phyloP scores from a whole-genome alignment of 495 filamentous ascomycete genomes.

The Aspergillus diversus region DNA sequence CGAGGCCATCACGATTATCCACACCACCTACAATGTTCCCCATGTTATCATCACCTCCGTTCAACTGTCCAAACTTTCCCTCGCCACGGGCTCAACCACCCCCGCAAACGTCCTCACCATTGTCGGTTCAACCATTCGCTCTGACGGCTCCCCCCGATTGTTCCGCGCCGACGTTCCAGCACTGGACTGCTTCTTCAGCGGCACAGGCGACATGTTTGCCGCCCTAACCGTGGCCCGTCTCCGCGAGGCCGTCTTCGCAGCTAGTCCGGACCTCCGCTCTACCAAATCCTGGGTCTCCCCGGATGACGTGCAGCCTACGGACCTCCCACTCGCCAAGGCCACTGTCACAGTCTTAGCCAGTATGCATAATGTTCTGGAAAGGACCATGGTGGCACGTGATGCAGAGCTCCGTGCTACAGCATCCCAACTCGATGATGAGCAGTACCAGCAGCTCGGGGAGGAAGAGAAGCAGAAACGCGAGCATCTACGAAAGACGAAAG shows the following conservation, averaged over 20 bases:
- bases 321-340: constrained; percentile 80
- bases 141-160: constrained; percentile 65
- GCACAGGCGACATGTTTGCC: constrained; percentile 98
- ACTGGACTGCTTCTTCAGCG: constrained; percentile 90
- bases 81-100: constrained; percentile 40
- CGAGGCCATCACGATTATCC: constrained; percentile 74
- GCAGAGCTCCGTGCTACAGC: constrained; percentile 42
- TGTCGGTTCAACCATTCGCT: constrained; percentile 73
- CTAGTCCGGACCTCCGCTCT: constrained; percentile 44
- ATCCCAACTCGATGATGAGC: constrained; percentile 19
- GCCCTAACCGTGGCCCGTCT: constrained; percentile 88
- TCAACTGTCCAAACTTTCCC: constrained; percentile 45
- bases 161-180: constrained; percentile 85
- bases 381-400: constrained; percentile 73
- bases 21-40: constrained; percentile 75
- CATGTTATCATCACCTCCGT: constrained; percentile 95
- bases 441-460: constrained; percentile 32
- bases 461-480: constrained; percentile 62
- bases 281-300: constrained; percentile 68
- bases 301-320: constrained; percentile 65
- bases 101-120: constrained; percentile 64
- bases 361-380: constrained; percentile 84
- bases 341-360: constrained; percentile 87
- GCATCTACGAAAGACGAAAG: constrained; percentile 70
- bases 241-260: constrained; percentile 69